Evolutionary conservation across 1,284 basidiomycete genomes (phyloP).

Genomic region (Austroboletus niveus): DNA sequence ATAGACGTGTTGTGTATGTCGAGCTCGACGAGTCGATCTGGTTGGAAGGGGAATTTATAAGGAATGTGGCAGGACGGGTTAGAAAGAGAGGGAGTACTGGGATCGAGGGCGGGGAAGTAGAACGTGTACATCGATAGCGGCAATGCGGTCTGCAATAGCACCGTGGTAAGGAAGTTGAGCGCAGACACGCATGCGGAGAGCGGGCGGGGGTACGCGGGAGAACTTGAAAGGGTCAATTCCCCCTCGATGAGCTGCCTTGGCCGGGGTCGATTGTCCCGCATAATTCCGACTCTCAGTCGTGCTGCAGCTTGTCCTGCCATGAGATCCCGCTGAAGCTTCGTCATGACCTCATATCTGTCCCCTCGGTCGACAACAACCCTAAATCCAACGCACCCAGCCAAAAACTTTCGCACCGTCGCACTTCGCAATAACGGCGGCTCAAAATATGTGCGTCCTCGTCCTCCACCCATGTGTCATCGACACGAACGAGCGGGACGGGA

Average conservation of each 20-base stretch:
- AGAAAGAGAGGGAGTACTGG: conserved; percentile 18
- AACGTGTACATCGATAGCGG: no score
- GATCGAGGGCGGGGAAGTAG: no score
- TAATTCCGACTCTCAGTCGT: conserved; percentile 43
- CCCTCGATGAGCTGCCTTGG: no score
- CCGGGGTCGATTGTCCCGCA: no score
- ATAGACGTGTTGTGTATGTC: conserved; percentile 22
- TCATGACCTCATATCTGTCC: conserved; percentile 85
- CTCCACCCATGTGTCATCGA: conserved; percentile 25
- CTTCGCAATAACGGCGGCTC: conserved; percentile 84
- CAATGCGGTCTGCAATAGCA: no score
- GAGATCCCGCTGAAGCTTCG: conserved; percentile 87
- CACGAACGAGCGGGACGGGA: conserved; percentile 49
- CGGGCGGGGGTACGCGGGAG: no score
- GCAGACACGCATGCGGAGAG: no score
- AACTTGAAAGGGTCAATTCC: no score
- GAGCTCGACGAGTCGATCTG: conserved; percentile 7
- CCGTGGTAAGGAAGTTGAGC: no score
- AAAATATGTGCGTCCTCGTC: conserved; percentile 74
- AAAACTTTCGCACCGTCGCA: conserved; percentile 84
- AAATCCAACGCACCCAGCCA: conserved; percentile 71
- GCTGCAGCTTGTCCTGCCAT: conserved; percentile 88
- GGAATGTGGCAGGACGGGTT: conserved; percentile 5
- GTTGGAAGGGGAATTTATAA: neutral
- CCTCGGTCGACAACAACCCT: neutral